Conservation (phyloP, 2,329 filamentous ascomycete genomes). For the Beauveria pseudobassiana region DNA sequence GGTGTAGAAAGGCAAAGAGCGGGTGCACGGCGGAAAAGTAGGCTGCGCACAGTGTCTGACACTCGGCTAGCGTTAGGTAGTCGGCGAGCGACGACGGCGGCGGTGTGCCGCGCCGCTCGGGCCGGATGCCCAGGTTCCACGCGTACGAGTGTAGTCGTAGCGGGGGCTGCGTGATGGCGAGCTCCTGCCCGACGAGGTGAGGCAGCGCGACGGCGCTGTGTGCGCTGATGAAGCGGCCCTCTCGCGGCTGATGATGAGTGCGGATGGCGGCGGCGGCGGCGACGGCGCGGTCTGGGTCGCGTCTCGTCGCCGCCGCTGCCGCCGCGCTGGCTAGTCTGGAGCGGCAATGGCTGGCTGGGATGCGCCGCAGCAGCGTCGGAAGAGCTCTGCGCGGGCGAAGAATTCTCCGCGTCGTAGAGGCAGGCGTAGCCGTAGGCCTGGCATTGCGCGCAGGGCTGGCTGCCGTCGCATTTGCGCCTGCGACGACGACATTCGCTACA, state of each 20-base stretch:
- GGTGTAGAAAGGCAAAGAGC: conserved; percentile 9
- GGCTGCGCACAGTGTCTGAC: conserved; percentile 2
- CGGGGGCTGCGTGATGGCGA: conserved; percentile 11
- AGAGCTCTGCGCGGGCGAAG: neutral
- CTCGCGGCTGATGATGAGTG: conserved; percentile 2
- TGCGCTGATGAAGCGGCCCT: conserved; percentile 12
- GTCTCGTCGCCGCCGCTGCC: neutral
- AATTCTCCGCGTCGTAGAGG: neutral
- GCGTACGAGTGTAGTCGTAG: conserved; percentile 16
- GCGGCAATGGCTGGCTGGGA: neutral
- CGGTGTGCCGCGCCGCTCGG: conserved; percentile 5
- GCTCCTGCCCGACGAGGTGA: conserved; percentile 12
- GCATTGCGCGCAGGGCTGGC: conserved; percentile 12
- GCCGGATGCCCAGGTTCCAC: conserved; percentile 16
- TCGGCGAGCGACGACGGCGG: neutral
- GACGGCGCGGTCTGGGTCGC: too few relatives aligned
- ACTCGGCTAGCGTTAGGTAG: conserved; percentile 9
- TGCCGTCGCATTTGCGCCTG: conserved; percentile 15
- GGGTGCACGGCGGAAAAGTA: conserved; percentile 13
- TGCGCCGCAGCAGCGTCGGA: neutral
- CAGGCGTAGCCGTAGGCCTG: conserved; percentile 14
- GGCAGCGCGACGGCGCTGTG: conserved; percentile 16
- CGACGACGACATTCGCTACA: conserved; percentile 13
- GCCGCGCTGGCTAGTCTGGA: too few relatives aligned
- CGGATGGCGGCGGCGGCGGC: neutral